Base-by-base conservation (phyloP, 2,329 filamentous ascomycete species). In the Fusarium piperis region DNA sequence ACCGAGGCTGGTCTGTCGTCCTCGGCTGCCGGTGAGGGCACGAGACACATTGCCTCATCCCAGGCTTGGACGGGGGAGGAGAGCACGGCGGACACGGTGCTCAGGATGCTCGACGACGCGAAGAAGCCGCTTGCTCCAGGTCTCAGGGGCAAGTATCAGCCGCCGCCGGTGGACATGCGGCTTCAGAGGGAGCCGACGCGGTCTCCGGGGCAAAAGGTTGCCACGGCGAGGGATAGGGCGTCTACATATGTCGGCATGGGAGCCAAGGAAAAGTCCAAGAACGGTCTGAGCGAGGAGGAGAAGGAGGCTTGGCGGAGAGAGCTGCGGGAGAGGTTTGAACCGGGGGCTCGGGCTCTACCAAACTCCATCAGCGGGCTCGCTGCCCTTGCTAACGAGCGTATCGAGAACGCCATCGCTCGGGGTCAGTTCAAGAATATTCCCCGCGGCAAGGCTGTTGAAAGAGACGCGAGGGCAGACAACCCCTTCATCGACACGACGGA, bases 401-500 rank as follows among this genome's bases (percentile, higher is more conserved):
- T 99, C 67, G 95, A 98, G 79, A 92, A 98, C 78, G 96, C 96
- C 7, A 98, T 98, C 76, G 92, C 94, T 1, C 86, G 94, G 33
- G 96, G 96, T 0, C 93, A 97, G 78, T 98, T 99, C 83, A 86
- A 87, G 78, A 92, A 97, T 74, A 92, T 99, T 13, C 91, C 90
- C 9, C 88, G 95, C 3, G 95, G 95, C 0, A 92, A 92, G 74
- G 91, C 90, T 7, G 86, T 95, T n/a, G 89, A 95, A 79, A 85
- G 92, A n/a, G 95, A 98, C 74, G 85, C 93, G 57, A 91, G 93
- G 72, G 93, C 93, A 1, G 92, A 92, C 74, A 97, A 92, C 74
- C 94, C 96, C 0, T 98, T 97, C 77, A 90, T 98, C 64, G 94
- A 98, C 78, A 98, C 95, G 0, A 98, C 96, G 0, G 95, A 98